A percentile compares a stretch with the other conserved stretches of the same genome.
Conservation (phyloP, 176 grass and related monocot genomes). For the Aegilops speltoides region DNA sequence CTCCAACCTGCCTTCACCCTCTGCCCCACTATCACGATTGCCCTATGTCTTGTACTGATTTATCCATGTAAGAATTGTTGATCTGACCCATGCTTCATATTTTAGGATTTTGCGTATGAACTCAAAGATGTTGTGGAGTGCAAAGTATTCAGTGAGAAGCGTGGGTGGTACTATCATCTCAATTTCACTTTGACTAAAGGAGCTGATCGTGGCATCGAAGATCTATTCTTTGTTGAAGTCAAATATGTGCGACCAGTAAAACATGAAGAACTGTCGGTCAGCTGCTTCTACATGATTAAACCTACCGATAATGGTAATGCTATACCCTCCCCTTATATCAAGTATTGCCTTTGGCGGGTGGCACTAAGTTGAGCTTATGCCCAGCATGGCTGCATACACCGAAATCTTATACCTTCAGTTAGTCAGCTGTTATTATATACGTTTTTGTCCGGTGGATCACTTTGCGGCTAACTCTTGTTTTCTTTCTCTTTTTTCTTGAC, state of each 20-base stretch:
- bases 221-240: slow-evolving; percentile 29
- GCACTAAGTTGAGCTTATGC: background rate
- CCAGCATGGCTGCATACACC: too few relatives aligned
- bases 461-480: background rate
- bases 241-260: background rate
- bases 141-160: background rate
- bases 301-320: background rate
- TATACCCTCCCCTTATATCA: background rate
- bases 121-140: slow-evolving; percentile 23
- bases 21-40: background rate
- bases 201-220: background rate
- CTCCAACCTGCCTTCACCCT: too few relatives aligned
- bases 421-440: background rate
- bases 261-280: background rate
- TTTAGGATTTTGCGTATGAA: background rate
- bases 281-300: slow-evolving; percentile 12
- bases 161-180: background rate
- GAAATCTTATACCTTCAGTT: background rate
- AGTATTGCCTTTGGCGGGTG: background rate
- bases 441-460: background rate
- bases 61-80: background rate
- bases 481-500: background rate
- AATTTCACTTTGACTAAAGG: slow-evolving; percentile 38
- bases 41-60: background rate
- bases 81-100: background rate